phyloP scores from a whole-genome alignment of 345 rosid genomes.

The Lenwebbia sp. region DNA sequence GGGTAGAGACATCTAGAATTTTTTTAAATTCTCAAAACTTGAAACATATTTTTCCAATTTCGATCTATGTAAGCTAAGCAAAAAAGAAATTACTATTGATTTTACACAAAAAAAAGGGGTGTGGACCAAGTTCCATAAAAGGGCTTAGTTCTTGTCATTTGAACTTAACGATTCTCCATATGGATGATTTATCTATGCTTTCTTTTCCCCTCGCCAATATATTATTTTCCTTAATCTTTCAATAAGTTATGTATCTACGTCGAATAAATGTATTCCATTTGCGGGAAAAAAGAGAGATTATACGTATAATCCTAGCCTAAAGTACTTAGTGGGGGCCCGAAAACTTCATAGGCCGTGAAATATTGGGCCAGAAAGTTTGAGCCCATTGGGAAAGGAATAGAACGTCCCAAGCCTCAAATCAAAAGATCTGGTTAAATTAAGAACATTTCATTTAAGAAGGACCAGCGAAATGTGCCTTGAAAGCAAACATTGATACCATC shows the following conservation, averaged over 20 bases:
- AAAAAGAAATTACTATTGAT: not conserved
- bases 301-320: not conserved
- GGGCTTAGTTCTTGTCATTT: not conserved
- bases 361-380: not conserved
- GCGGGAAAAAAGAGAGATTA: not conserved
- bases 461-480: not conserved
- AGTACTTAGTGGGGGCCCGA: not conserved
- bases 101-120: not conserved
- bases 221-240: not conserved
- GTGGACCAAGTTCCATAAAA: not conserved
- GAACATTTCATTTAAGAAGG: not conserved
- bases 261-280: not conserved
- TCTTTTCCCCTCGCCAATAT: not conserved
- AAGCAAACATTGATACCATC: not conserved
- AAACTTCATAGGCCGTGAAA: not conserved
- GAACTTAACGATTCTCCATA: not conserved
- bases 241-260: not conserved
- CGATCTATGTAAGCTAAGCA: not conserved
- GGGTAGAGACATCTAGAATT: not conserved
- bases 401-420: not conserved
- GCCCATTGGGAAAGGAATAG: not conserved
- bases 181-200: not conserved
- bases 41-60: not conserved
- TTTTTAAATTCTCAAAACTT: not conserved
- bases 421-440: not conserved